Percentiles rank a stretch among this genome's conserved stretches.
Conservation (phyloP, 495 filamentous ascomycete species). For the Hyaloscypha bicolor region DNA sequence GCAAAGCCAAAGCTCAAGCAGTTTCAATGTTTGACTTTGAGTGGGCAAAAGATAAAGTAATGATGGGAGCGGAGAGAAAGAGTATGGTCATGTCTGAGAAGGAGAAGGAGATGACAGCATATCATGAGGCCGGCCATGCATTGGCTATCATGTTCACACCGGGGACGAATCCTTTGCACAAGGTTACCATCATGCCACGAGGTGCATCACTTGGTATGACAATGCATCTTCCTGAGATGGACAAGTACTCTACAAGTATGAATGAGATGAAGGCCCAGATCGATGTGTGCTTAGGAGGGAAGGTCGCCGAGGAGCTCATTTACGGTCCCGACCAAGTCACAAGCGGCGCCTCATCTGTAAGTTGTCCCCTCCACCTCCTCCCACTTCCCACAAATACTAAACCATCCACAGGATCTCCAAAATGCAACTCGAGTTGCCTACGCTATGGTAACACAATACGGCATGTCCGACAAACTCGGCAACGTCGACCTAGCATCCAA, state of each 20-base stretch:
- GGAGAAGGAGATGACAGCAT: slow-evolving; percentile 88
- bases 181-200: slow-evolving; percentile 93
- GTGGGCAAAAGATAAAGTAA: slow-evolving; percentile 97
- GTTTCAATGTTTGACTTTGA: slow-evolving; percentile 85
- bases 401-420: slow-evolving; percentile 68
- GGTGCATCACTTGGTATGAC: slow-evolving; percentile 86
- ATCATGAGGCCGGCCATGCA: slow-evolving; percentile 96
- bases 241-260: slow-evolving; percentile 78
- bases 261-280: slow-evolving; percentile 74
- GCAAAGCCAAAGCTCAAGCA: slow-evolving; percentile 70
- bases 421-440: slow-evolving; percentile 78
- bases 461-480: slow-evolving; percentile 87
- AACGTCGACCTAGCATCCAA: slow-evolving; percentile 82
- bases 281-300: slow-evolving; percentile 85
- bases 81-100: slow-evolving; percentile 86
- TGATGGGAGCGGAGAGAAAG: slow-evolving; percentile 92
- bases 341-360: slow-evolving; percentile 74
- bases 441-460: slow-evolving; percentile 79
- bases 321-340: slow-evolving; percentile 88
- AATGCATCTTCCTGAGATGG: slow-evolving; percentile 82
- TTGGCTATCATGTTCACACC: slow-evolving; percentile 82
- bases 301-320: slow-evolving; percentile 90
- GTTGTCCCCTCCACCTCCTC: slow-evolving; percentile 32
- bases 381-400: slow-evolving; percentile 29
- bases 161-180: slow-evolving; percentile 78